These are phyloP conservation scores for Lyophyllum semitale DNA, from an alignment of 768 basidiomycete species.

Conservation along the genomic window DNA sequence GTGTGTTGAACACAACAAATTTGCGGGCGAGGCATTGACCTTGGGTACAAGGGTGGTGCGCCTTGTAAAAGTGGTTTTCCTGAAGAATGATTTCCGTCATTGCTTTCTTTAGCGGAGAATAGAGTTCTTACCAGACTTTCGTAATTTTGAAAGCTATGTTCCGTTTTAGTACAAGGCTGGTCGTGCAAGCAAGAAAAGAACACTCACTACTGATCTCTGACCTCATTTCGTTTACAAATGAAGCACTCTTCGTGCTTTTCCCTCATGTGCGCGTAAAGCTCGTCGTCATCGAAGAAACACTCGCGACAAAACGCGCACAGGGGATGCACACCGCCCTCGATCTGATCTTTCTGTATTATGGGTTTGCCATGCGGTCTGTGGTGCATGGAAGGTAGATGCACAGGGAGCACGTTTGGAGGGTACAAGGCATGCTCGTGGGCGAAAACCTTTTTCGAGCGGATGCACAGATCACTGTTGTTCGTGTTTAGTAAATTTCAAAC, in stretches of 20 bases:
- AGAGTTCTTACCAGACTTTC: constrained; percentile 58
- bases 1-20: constrained; percentile 91
- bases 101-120: not conserved
- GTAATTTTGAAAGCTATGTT: constrained; percentile 76
- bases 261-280: constrained; percentile 91
- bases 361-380: constrained; percentile 38
- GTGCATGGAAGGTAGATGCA: constrained; percentile 78
- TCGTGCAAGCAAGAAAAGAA: not conserved
- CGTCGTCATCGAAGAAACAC: constrained; percentile 92
- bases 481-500: not conserved
- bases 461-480: constrained; percentile 76
- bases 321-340: constrained; percentile 76
- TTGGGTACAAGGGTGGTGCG: constrained; percentile 80
- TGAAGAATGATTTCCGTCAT: constrained; percentile 24
- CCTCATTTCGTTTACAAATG: constrained; percentile 81
- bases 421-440: constrained; percentile 93
- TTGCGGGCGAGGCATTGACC: constrained; percentile 78
- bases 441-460: constrained; percentile 90
- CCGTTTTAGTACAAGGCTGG: not conserved
- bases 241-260: constrained; percentile 96
- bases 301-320: constrained; percentile 89
- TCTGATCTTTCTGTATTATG: constrained; percentile 46
- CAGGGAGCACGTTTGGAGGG: constrained; percentile 53
- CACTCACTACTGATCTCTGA: constrained; percentile 87
- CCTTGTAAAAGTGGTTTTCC: constrained; percentile 76